Evolutionary conservation across 176 grass and related monocot species (phyloP).

Genomic region (Carex cristatella): DNA sequence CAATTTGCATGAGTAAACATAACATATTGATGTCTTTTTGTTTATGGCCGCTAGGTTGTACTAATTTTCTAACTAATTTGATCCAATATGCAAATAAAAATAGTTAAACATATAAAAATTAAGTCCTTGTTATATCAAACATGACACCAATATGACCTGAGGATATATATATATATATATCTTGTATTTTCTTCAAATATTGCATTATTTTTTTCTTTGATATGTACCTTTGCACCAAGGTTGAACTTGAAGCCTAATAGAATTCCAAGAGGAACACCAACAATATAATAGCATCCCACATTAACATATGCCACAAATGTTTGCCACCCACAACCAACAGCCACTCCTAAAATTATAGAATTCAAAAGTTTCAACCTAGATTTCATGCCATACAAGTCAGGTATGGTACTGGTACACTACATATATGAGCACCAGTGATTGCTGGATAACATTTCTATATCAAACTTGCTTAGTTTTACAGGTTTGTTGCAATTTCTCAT

Average conservation of each 20-base stretch:
- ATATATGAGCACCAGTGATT: neutral
- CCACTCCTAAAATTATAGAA: constrained; percentile 47
- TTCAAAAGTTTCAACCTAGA: neutral
- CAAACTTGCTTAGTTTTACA: neutral
- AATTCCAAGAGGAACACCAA: constrained; percentile 61
- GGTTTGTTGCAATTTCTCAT: neutral
- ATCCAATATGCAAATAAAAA: too few species aligned
- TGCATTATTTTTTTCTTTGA: neutral
- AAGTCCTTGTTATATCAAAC: neutral
- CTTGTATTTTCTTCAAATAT: neutral
- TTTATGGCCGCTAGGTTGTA: too few species aligned
- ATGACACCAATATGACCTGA: neutral
- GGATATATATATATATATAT: too few species aligned
- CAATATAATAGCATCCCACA: constrained; percentile 71
- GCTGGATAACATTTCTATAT: neutral
- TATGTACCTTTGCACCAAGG: constrained; percentile 59
- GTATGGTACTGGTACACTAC: neutral
- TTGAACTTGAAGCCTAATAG: constrained; percentile 62
- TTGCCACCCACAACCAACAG: constrained; percentile 95
- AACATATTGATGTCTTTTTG: too few species aligned
- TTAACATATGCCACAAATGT: constrained; percentile 84
- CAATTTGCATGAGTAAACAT: too few species aligned
- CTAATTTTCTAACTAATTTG: neutral
- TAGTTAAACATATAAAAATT: too few species aligned
- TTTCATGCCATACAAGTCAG: neutral